Evolutionary conservation across 805 yeast genomes (phyloP).

Genomic region (Dipodascopsis tothii): DNA sequence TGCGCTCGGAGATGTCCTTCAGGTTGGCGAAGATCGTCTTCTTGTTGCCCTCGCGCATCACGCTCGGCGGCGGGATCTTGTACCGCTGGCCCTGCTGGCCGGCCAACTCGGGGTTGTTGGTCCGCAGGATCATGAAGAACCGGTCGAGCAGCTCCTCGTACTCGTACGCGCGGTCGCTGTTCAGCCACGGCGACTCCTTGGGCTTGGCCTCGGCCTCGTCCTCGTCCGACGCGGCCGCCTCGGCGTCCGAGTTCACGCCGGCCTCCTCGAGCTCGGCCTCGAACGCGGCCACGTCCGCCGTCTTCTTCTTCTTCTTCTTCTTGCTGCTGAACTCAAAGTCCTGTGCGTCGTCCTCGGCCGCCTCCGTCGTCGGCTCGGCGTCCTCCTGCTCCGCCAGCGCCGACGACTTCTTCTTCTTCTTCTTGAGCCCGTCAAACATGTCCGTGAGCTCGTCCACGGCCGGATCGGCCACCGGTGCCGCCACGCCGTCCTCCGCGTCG

Average conservation of each 20-base stretch:
- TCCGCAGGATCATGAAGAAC: constrained; percentile 76
- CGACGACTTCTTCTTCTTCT: constrained; percentile 68
- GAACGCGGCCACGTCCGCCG: constrained; percentile 63
- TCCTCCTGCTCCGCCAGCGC: constrained; percentile 29
- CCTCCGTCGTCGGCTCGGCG: constrained; percentile 8
- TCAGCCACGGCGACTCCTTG: constrained; percentile 23
- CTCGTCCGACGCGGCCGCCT: constrained; percentile 18
- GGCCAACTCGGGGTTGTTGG: constrained; percentile 95
- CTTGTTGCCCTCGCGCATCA: constrained; percentile 94
- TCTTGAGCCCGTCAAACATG: constrained; percentile 71
- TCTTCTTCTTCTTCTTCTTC: constrained; percentile 67
- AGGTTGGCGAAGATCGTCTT: constrained; percentile 94
- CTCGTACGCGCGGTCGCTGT: constrained; percentile 50
- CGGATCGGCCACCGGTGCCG: constrained; percentile 16
- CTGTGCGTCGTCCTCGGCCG: constrained; percentile 21
- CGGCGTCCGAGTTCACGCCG: constrained; percentile 50
- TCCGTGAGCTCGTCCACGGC: constrained; percentile 44
- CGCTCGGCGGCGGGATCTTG: constrained; percentile 95
- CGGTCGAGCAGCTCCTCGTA: constrained; percentile 73
- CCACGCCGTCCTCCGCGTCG: constrained; percentile 7
- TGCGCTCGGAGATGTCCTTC: constrained; percentile 84
- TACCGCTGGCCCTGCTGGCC: constrained; percentile 90
- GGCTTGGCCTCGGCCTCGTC: constrained; percentile 20
- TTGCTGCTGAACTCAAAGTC: constrained; percentile 47
- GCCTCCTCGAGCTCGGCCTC: constrained; percentile 86